phyloP scores from a whole-genome alignment of 495 filamentous ascomycete genomes.

The Parathielavia appendiculata region DNA sequence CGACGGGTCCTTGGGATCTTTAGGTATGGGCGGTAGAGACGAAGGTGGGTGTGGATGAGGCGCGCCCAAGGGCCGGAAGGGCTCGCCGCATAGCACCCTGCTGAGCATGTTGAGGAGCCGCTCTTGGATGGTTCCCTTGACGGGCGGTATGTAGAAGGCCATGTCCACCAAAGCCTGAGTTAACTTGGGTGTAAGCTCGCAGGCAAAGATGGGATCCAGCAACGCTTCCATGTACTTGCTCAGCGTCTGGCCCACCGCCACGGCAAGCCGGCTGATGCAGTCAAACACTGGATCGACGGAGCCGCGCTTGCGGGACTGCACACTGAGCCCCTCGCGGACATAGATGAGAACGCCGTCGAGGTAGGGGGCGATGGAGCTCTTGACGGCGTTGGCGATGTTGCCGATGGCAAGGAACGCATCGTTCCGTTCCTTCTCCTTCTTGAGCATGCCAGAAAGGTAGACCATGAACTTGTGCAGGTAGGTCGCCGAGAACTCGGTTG shows the following conservation, averaged over 20 bases:
- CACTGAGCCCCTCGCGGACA: slow-evolving; percentile 80
- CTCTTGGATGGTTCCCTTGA: slow-evolving; percentile 88
- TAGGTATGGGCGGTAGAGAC: slow-evolving; percentile 73
- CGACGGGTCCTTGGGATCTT: slow-evolving; percentile 74
- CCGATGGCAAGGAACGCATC: slow-evolving; percentile 92
- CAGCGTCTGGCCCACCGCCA: slow-evolving; percentile 90
- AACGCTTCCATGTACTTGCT: slow-evolving; percentile 97
- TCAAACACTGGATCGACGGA: slow-evolving; percentile 91
- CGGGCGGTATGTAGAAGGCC: slow-evolving; percentile 95
- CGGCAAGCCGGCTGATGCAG: slow-evolving; percentile 93
- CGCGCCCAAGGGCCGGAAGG: slow-evolving; percentile 86
- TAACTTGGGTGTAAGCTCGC: slow-evolving; percentile 83
- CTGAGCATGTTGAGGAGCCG: slow-evolving; percentile 91
- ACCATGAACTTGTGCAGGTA: slow-evolving; percentile 97
- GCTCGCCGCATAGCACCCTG: slow-evolving; percentile 83
- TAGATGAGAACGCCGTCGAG: slow-evolving; percentile 88
- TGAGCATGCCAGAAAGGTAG: slow-evolving; percentile 89
- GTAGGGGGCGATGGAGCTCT: slow-evolving; percentile 88
- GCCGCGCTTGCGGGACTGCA: slow-evolving; percentile 70
- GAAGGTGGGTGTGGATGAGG: slow-evolving; percentile 60
- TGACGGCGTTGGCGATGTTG: slow-evolving; percentile 91
- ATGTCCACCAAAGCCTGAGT: slow-evolving; percentile 95
- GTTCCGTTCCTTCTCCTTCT: slow-evolving; percentile 88
- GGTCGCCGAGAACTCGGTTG: slow-evolving; percentile 70
- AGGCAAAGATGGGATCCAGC: slow-evolving; percentile 94